Evolutionary conservation across 768 basidiomycete genomes (phyloP), one percentile per base, ranked within the genome.

Genomic region (Boletus rufocinnamomeus): DNA sequence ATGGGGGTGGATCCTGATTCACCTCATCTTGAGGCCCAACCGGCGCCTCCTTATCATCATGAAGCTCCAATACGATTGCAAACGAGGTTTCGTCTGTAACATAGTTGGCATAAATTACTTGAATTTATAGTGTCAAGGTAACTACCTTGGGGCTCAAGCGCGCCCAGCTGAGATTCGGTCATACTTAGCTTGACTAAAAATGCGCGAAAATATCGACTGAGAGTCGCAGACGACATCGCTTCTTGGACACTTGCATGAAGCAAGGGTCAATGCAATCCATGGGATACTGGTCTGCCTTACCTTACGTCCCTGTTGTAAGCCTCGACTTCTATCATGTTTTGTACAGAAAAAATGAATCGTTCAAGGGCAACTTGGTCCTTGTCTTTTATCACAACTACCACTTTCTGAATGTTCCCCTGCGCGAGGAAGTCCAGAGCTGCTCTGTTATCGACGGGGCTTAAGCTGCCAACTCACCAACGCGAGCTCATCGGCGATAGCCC

Each of bases 271-370:
- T n/a, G 17, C 19, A 16, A 46, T 51, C 3, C 27, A 53, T 19
- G 44, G 8, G 38, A 40, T 28, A 11, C 14, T 28, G 32, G 34
- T 35, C 47, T 4, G 46, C 60, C 69, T 56, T 62, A 89, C 91
- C 83, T 82, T 21, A 82, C 82, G 61, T 90, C 86, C 68, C 85
- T 89, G 69, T 89, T 81, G 73, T 82, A 88, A 0, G 78, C 63
- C 61, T 89, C 88, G 30, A 91, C 81, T 54, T 85, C 70, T 30
- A 93, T 82, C 84, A 95, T 87, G 70, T 82, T 89, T 59, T 88
- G 86, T n/a, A 96, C 71, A 25, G 92, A 86, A 71, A 97, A 93
- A 21, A 96, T 82, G 72, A 91, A 97, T 3, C 95, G 83, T 70
- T 98, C 95, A n/a, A 97, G 75, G 17, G 93, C 82, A 25, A 87